Conservation (phyloP, 129 eudicot species). For the Escallonia rubra region DNA sequence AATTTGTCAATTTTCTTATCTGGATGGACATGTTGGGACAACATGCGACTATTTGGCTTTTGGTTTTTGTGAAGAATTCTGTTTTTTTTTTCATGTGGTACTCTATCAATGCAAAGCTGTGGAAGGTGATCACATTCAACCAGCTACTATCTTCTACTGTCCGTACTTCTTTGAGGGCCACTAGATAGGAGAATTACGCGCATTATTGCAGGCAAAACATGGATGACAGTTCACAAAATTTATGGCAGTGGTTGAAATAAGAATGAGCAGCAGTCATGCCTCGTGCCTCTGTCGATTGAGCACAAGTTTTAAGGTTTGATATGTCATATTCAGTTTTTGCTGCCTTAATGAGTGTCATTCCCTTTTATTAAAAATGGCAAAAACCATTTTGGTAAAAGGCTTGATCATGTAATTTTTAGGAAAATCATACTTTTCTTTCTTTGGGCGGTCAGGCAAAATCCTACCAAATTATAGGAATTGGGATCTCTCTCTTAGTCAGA, state of each 20-base stretch:
- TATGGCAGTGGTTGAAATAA: constrained; percentile 6
- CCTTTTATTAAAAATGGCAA: no score
- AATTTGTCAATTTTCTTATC: no score
- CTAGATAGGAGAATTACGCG: background rate
- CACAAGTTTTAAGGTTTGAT: constrained; percentile 9
- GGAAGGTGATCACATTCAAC: constrained; percentile 10
- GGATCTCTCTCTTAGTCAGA: no score
- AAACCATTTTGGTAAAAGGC: no score
- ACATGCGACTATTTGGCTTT: background rate
- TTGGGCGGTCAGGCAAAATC: no score
- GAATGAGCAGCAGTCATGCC: constrained; percentile 4
- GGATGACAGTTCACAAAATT: background rate
- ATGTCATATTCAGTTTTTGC: background rate
- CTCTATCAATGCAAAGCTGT: background rate
- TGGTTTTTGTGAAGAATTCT: background rate
- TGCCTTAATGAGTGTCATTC: background rate
- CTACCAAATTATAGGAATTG: no score
- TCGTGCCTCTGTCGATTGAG: constrained; percentile 14
- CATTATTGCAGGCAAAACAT: constrained; percentile 14
- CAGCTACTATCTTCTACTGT: constrained; percentile 1
- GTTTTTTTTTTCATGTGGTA: background rate
- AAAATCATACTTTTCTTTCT: no score
- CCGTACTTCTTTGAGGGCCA: constrained; percentile 3
- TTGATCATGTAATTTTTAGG: no score
- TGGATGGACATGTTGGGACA: background rate